Percentiles rank a stretch among this genome's conserved stretches.
Evolutionary conservation across 2,329 filamentous ascomycete genomes (phyloP).

Genomic region (Furcasterigmium furcatum): DNA sequence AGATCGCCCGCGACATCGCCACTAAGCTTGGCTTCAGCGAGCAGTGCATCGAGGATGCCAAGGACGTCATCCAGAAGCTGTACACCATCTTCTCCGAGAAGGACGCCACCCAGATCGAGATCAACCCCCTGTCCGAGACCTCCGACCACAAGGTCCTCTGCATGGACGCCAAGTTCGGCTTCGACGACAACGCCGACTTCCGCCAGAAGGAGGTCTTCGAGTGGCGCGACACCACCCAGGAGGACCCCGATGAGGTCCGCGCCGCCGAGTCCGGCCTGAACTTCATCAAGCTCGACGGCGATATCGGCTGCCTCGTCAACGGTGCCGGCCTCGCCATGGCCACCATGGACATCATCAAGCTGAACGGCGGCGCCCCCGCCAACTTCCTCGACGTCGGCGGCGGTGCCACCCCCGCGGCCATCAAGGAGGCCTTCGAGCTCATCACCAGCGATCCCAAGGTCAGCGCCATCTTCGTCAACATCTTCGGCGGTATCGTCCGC

Average conservation of each 20-base stretch:
- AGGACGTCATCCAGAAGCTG: constrained; percentile 95
- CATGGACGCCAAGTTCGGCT: constrained; percentile 99
- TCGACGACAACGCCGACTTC: constrained; percentile 99
- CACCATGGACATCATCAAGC: constrained; percentile 99
- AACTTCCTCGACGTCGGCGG: constrained; percentile 99
- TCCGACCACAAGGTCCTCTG: constrained; percentile 97
- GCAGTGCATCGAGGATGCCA: constrained; percentile 94
- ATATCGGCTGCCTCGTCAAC: constrained; percentile 99
- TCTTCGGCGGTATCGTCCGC: constrained; percentile 97
- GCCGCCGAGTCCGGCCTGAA: constrained; percentile 89
- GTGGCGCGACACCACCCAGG: constrained; percentile 92
- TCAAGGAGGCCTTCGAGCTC: constrained; percentile 96
- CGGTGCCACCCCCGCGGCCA: constrained; percentile 93
- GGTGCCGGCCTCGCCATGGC: constrained; percentile 99
- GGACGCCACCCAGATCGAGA: constrained; percentile 98
- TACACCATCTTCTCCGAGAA: constrained; percentile 99
- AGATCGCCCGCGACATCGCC: constrained; percentile 87
- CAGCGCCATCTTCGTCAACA: constrained; percentile 99
- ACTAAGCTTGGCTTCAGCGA: constrained; percentile 94
- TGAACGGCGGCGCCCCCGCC: constrained; percentile 91
- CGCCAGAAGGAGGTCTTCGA: constrained; percentile 94
- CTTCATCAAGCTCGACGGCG: constrained; percentile 99
- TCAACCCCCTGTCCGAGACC: constrained; percentile 98
- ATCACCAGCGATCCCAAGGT: constrained; percentile 99
- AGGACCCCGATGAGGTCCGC: constrained; percentile 96